phyloP scores from a whole-genome alignment of 352 stramenopile species.

The Blastocystis sp. region DNA sequence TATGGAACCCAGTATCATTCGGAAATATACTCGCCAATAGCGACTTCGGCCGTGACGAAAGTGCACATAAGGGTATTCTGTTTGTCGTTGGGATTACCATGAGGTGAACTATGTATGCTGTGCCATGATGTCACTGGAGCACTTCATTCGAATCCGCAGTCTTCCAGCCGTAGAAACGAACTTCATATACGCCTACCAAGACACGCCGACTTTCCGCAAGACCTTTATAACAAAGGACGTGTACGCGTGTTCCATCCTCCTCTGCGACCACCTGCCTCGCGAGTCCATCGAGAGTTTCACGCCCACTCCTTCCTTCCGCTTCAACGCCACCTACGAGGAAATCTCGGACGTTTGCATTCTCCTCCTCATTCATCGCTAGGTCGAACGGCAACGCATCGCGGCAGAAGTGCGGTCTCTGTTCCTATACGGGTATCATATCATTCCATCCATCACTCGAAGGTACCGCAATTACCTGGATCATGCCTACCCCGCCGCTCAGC shows the following conservation, averaged over 20 bases:
- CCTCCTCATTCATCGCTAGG: background rate
- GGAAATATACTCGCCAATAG: slow-evolving; percentile 1
- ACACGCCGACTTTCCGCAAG: background rate
- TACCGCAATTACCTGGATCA: slow-evolving; percentile 49
- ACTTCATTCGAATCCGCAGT: background rate
- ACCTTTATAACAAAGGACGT: background rate
- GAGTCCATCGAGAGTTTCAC: slow-evolving; percentile 21
- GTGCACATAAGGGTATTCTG: no score
- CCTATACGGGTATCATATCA: background rate
- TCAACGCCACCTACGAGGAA: background rate
- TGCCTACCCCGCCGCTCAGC: slow-evolving; percentile 39
- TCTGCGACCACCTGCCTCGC: slow-evolving; percentile 41
- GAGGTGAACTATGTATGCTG: slow-evolving; percentile 55
- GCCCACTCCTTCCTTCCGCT: slow-evolving; percentile 21
- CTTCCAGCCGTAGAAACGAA: background rate
- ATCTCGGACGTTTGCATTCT: background rate
- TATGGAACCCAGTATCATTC: slow-evolving; percentile 36
- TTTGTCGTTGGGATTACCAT: background rate
- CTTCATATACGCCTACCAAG: slow-evolving; percentile 24
- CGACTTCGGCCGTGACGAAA: no score
- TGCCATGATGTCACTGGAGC: slow-evolving; percentile 15
- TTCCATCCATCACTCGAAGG: background rate
- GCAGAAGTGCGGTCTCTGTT: slow-evolving; percentile 39
- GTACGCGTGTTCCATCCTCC: slow-evolving; percentile 22
- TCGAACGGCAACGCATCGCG: background rate